Percentiles rank a stretch among this genome's conserved stretches.
Conservation (phyloP, 495 filamentous ascomycete species). For the Immersiella caudata region DNA sequence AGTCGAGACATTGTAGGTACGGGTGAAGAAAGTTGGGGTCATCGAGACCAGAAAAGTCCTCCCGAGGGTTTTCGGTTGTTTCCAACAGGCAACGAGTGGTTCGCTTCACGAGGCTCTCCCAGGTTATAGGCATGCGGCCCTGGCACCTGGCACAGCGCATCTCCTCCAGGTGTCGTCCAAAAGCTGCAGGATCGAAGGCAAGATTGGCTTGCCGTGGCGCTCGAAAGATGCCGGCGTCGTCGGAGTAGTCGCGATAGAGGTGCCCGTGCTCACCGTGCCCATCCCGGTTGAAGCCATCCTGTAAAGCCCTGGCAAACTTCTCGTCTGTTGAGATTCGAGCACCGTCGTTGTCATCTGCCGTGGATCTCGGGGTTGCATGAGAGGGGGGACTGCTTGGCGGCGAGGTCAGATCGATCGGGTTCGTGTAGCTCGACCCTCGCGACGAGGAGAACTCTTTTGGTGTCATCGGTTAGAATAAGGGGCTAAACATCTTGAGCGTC, state of each 20-base stretch:
- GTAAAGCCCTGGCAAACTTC: neutral
- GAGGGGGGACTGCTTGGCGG: neutral
- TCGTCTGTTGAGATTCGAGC: neutral
- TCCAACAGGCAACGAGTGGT: neutral
- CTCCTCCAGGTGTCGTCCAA: neutral
- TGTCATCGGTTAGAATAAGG: too few species aligned
- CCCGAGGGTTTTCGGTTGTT: neutral
- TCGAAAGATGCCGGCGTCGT: too few species aligned
- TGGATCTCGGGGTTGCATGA: neutral
- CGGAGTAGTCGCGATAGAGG: too few species aligned
- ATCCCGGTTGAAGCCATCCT: neutral
- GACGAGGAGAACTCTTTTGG: neutral
- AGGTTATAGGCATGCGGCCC: neutral
- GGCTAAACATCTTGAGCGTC: too few species aligned
- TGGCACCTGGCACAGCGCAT: neutral
- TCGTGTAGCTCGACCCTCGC: neutral
- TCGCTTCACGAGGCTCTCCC: neutral
- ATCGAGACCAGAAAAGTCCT: too few species aligned
- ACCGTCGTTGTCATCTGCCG: neutral
- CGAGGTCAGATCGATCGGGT: constrained; percentile 3
- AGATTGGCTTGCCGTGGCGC: neutral
- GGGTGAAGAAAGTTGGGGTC: neutral
- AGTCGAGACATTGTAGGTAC: neutral
- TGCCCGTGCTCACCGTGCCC: neutral
- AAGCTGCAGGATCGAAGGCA: neutral